Conservation (phyloP, 805 yeast species). For the Metschnikowia borealis region DNA sequence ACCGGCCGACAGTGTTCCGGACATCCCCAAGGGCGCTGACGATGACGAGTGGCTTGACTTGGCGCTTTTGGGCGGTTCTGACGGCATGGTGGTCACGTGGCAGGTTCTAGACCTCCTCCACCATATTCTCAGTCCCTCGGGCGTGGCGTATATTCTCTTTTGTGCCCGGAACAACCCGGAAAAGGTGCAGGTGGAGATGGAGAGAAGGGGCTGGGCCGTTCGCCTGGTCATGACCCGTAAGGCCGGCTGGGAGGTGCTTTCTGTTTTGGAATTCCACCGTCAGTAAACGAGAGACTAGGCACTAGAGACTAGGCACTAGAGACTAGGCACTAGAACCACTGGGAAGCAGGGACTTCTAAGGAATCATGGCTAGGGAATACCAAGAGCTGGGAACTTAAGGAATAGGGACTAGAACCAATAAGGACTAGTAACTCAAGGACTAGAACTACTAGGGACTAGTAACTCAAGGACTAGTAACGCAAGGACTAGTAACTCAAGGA, state of each 20-base stretch:
- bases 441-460: too few relatives aligned
- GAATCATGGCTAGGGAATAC: too few relatives aligned
- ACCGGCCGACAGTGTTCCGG: conserved; percentile 77
- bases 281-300: not conserved
- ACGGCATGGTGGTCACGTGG: conserved; percentile 86
- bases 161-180: conserved; percentile 89
- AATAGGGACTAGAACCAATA: too few relatives aligned
- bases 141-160: conserved; percentile 83
- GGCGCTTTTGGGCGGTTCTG: conserved; percentile 84
- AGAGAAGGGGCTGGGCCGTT: conserved; percentile 48
- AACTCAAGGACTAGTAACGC: too few relatives aligned
- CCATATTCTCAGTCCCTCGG: conserved; percentile 48
- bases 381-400: too few relatives aligned
- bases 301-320: too few relatives aligned
- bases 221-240: conserved; percentile 58
- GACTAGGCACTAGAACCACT: too few relatives aligned
- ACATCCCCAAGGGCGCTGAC: conserved; percentile 41
- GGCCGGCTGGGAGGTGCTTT: conserved; percentile 94
- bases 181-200: conserved; percentile 48
- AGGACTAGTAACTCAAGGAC: too few relatives aligned
- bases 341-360: too few relatives aligned
- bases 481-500: too few relatives aligned
- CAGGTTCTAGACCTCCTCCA: conserved; percentile 53
- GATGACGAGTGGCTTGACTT: conserved; percentile 77
- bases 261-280: conserved; percentile 57